Conservation (phyloP, 352 stramenopile genomes). For the Vaucheria bursata region DNA sequence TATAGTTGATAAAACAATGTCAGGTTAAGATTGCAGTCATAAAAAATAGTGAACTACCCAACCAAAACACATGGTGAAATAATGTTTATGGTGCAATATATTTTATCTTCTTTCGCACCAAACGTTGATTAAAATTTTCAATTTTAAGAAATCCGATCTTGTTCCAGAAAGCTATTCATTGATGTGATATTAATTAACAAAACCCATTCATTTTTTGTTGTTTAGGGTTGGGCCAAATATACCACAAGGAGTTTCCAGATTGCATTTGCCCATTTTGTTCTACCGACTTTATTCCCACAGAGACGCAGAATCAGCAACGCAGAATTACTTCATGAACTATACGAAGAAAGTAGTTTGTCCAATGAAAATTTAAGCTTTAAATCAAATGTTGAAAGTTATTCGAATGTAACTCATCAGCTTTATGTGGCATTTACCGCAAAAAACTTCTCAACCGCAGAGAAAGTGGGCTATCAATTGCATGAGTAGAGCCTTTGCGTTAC, state of each 20-base stretch:
- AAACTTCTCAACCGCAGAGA: constrained; percentile 27
- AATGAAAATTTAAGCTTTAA: background rate
- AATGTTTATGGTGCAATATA: background rate
- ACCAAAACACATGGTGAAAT: background rate
- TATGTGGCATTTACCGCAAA: no score
- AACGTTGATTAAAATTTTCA: background rate
- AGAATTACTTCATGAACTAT: background rate
- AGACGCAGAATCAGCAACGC: constrained; percentile 19
- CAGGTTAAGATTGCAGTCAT: background rate
- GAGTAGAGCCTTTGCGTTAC: constrained; percentile 42
- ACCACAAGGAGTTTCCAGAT: constrained; percentile 13
- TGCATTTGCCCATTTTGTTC: constrained; percentile 42
- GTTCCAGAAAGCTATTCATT: background rate
- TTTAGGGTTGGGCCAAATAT: constrained; percentile 20
- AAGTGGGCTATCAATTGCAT: no score
- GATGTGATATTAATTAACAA: background rate
- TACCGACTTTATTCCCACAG: constrained; percentile 26
- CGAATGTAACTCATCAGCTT: background rate
- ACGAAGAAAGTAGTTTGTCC: background rate
- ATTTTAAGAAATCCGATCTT: no score
- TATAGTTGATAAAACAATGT: no score
- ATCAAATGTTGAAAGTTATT: background rate
- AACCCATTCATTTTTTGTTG: background rate
- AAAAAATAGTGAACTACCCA: background rate
- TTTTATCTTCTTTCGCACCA: background rate